Evolutionary conservation across 768 basidiomycete genomes (phyloP).

Genomic region (Sarcomyxa edulis): DNA sequence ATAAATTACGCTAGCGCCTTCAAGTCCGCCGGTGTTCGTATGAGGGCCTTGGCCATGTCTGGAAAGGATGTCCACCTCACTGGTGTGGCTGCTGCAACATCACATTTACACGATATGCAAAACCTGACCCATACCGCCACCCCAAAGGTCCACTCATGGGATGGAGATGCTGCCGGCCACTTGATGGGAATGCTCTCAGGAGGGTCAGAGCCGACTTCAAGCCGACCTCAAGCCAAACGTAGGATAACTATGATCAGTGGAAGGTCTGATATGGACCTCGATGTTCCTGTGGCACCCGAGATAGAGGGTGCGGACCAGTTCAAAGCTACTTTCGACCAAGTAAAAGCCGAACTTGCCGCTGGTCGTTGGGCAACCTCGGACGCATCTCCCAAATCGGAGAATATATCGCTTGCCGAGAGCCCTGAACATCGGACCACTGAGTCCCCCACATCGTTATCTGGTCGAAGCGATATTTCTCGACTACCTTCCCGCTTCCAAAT

Average conservation of each 20-base stretch:
- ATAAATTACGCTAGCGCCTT: slow-evolving; percentile 96
- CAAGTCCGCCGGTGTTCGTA: slow-evolving; percentile 76
- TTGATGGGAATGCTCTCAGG: slow-evolving; percentile 37
- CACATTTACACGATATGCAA: slow-evolving; percentile 70
- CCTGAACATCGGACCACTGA: slow-evolving; percentile 3
- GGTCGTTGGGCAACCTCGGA: slow-evolving; percentile 28
- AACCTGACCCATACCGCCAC: slow-evolving; percentile 23
- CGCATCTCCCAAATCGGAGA: slow-evolving; percentile 14
- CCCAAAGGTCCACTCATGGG: slow-evolving; percentile 33
- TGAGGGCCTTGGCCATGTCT: slow-evolving; percentile 71
- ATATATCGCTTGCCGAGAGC: background rate
- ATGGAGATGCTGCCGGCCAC: slow-evolving; percentile 32
- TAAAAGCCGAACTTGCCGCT: slow-evolving; percentile 79
- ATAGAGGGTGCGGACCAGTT: slow-evolving; percentile 61
- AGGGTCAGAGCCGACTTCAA: slow-evolving; percentile 15
- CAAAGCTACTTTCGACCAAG: slow-evolving; percentile 68
- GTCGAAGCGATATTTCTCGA: slow-evolving; percentile 21
- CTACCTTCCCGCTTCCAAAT: slow-evolving; percentile 51
- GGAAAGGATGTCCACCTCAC: slow-evolving; percentile 69
- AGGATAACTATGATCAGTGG: slow-evolving; percentile 25
- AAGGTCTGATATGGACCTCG: slow-evolving; percentile 28
- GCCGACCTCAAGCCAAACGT: slow-evolving; percentile 17
- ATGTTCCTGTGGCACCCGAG: slow-evolving; percentile 47
- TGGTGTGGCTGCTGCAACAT: slow-evolving; percentile 81
- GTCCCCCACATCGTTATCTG: slow-evolving; percentile 13